phyloP scores from a whole-genome alignment of 768 basidiomycete species.

The Gymnopilus junonius region DNA sequence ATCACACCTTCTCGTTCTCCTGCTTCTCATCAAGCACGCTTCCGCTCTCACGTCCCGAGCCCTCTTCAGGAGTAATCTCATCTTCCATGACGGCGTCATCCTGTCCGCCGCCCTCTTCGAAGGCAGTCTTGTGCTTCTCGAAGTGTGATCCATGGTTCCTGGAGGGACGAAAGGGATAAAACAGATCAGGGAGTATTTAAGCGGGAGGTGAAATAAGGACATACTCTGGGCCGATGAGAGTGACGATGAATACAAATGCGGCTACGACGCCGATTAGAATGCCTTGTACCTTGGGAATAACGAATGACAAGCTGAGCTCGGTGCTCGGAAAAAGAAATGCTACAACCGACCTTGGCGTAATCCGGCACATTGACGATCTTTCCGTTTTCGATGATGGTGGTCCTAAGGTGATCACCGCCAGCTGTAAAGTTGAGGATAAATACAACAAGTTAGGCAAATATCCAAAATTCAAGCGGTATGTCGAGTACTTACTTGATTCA shows the following conservation, averaged over 20 bases:
- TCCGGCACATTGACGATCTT: slow-evolving; percentile 52
- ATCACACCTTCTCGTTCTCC: too few species aligned
- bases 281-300: slow-evolving; percentile 74
- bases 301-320: too few species aligned
- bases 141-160: slow-evolving; percentile 82
- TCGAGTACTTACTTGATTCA: slow-evolving; percentile 71
- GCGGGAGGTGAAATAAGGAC: too few species aligned
- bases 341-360: slow-evolving; percentile 67
- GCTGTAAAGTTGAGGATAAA: slow-evolving; percentile 38
- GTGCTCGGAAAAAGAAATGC: too few species aligned
- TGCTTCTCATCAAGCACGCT: slow-evolving; percentile 9
- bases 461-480: too few species aligned
- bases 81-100: slow-evolving; percentile 37
- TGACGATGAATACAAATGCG: slow-evolving; percentile 75
- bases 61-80: not conserved
- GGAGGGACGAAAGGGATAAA: not conserved
- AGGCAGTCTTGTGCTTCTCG: slow-evolving; percentile 80
- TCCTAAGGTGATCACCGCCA: slow-evolving; percentile 62
- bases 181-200: not conserved
- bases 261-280: slow-evolving; percentile 87
- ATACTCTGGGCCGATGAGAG: slow-evolving; percentile 77
- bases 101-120: slow-evolving; percentile 71
- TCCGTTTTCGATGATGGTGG: slow-evolving; percentile 52
- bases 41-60: slow-evolving; percentile 6
- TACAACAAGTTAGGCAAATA: slow-evolving; percentile 15